Evolutionary conservation across 2,329 filamentous ascomycete species (phyloP), one percentile per base, ranked within the genome.

Genomic region (Neopestalotiopsis sp.): DNA sequence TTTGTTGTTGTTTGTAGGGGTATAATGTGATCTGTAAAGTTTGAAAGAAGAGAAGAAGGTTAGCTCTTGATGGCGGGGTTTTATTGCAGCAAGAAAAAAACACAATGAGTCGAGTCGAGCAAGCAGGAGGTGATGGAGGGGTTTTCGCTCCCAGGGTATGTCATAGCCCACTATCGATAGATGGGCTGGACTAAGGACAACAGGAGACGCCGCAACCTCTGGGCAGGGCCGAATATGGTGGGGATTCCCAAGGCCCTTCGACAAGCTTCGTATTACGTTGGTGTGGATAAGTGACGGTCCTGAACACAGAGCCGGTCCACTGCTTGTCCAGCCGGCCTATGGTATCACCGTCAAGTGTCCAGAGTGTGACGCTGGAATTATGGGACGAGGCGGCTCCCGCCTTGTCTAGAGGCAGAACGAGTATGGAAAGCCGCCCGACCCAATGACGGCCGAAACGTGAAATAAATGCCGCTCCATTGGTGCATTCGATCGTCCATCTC

Each of bases 51-150:
- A 56, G 40, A 60, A 34, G 40, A 56, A 60, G 58, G 30, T 67
- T 67, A 67, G 65, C 65, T 67, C 58, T 67, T 40, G 65, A n/a
- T 42, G 59, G 59, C 59, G 65, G 65, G 65, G 52, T 67, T 67
- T 67, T 67, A 59, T 59, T 59, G 57, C 57, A 59, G 57, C n/a
- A 59, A 3, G 14, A 59, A 28, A 3, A 32, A 59, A 28, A 52
- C 17, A 14, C n/a, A 28, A 59, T 14, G 57, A 59, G 24, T 34
- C 24, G 57, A 59, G 57, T 28, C 57, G 60, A 65, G 49, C 45
- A 38, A 57, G 38, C 40, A 40, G n/a, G 14, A 20, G 30, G 4
- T 9, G 12, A 66, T 66, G 63, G 63, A 66, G 63, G 63, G 63
- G 63, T 66, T 66, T 66, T 58, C 40, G 3, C 10, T 20, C 62